Conservation (phyloP, 1,284 basidiomycete genomes). For the Megacollybia platyphylla region DNA sequence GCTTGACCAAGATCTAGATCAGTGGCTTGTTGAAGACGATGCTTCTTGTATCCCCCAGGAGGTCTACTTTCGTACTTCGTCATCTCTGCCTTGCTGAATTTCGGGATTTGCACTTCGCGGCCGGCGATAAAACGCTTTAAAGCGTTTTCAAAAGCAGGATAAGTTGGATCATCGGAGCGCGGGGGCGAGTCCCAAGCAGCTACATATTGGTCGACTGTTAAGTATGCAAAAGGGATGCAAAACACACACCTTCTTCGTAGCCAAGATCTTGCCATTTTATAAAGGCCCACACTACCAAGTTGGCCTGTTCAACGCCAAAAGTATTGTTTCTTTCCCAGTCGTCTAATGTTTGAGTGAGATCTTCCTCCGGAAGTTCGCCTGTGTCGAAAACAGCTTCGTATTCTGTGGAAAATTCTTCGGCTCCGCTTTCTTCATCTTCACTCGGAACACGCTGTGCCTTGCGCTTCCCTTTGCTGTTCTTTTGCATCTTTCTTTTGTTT, state of each 20-base stretch:
- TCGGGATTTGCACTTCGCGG: constrained; percentile 48
- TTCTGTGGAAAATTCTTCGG: constrained; percentile 21
- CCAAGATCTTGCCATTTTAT: constrained; percentile 87
- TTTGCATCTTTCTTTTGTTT: constrained; percentile 15
- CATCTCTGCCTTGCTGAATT: constrained; percentile 26
- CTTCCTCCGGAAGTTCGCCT: constrained; percentile 44
- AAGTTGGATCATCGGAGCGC: constrained; percentile 37
- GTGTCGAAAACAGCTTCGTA: constrained; percentile 23
- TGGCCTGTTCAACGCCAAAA: constrained; percentile 13
- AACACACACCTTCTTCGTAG: constrained; percentile 69
- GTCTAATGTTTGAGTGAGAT: constrained; percentile 38
- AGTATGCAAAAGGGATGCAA: neutral
- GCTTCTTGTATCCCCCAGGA: constrained; percentile 29
- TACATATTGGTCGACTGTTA: constrained; percentile 9
- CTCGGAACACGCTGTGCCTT: constrained; percentile 10
- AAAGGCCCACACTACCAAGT: constrained; percentile 66
- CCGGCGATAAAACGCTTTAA: constrained; percentile 56
- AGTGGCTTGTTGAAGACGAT: constrained; percentile 32
- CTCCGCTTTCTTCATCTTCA: constrained; percentile 19
- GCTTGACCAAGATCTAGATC: constrained; percentile 58
- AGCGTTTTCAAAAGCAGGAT: constrained; percentile 53
- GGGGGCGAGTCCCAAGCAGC: constrained; percentile 91
- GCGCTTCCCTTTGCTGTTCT: constrained; percentile 11
- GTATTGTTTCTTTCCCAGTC: constrained; percentile 45
- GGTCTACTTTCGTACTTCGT: constrained; percentile 30